Evolutionary conservation across 2,329 filamentous ascomycete species (phyloP).

Genomic region (Atkinsonella hypoxylon): DNA sequence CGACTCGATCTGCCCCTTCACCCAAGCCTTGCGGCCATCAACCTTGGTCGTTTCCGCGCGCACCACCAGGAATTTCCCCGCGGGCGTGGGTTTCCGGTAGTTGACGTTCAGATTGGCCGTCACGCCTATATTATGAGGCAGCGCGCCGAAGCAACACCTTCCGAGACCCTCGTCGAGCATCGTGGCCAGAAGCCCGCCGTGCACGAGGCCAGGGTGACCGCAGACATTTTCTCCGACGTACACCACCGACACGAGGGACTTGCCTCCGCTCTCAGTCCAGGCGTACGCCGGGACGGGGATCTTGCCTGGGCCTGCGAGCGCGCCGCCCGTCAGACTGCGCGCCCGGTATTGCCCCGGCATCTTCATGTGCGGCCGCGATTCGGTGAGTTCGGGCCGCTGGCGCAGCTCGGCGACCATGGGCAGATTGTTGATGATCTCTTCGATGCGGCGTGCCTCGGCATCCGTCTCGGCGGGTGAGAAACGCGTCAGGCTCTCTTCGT

Average conservation of each 20-base stretch:
- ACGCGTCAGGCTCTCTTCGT: constrained; percentile 60
- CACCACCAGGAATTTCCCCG: constrained; percentile 65
- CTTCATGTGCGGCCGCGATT: constrained; percentile 78
- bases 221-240: constrained; percentile 73
- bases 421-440: constrained; percentile 63
- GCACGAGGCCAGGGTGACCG: constrained; percentile 81
- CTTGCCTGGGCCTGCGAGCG: constrained; percentile 60
- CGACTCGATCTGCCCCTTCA: constrained; percentile 76
- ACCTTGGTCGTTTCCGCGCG: constrained; percentile 70
- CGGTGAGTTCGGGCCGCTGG: constrained; percentile 50
- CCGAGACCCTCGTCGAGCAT: constrained; percentile 84
- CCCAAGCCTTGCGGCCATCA: constrained; percentile 90
- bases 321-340: constrained; percentile 73
- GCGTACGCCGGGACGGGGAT: constrained; percentile 71
- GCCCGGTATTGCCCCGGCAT: constrained; percentile 58
- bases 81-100: constrained; percentile 71
- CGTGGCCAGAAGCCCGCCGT: constrained; percentile 85
- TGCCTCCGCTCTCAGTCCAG: constrained; percentile 61
- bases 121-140: constrained; percentile 76
- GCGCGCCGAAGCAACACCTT: constrained; percentile 73
- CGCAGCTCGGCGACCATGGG: constrained; percentile 62
- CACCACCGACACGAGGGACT: constrained; percentile 57
- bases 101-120: constrained; percentile 77
- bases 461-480: constrained; percentile 42
- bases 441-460: constrained; percentile 46